Conservation (phyloP, 495 filamentous ascomycete species). For the Neurospora sp. region DNA sequence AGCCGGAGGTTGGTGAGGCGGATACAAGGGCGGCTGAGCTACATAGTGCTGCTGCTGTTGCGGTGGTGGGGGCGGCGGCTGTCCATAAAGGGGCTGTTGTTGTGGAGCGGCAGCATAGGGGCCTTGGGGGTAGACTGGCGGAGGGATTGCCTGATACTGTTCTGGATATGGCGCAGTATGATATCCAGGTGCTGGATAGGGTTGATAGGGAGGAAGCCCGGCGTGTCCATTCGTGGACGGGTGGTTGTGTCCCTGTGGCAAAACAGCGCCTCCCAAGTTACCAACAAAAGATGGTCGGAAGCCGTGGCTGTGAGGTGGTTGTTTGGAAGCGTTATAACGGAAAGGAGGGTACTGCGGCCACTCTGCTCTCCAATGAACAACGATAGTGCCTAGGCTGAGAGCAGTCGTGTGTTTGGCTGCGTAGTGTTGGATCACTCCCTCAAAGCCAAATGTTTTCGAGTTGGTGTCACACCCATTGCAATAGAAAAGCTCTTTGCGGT, state of each 20-base stretch:
- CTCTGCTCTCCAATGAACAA: constrained; percentile 67
- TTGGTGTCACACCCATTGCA: constrained; percentile 58
- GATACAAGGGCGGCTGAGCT: constrained; percentile 15
- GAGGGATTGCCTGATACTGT: constrained; percentile 18
- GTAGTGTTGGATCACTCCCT: constrained; percentile 70
- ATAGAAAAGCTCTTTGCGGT: constrained; percentile 60
- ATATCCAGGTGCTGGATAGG: constrained; percentile 31
- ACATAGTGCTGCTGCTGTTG: constrained; percentile 15
- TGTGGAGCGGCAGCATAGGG: constrained; percentile 21
- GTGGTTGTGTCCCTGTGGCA: constrained; percentile 26
- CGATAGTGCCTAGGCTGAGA: constrained; percentile 55
- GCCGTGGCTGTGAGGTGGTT: constrained; percentile 1
- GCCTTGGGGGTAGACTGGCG: constrained; percentile 19
- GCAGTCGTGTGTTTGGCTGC: constrained; percentile 65
- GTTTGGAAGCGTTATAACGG: constrained; percentile 39
- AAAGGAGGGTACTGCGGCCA: constrained; percentile 71
- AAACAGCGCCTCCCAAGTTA: constrained; percentile 1
- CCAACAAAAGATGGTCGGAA: not conserved
- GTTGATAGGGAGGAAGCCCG: constrained; percentile 22
- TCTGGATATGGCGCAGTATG: constrained; percentile 25
- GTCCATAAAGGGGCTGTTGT: constrained; percentile 24
- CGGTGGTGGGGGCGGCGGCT: not conserved
- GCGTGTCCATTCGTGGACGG: constrained; percentile 13
- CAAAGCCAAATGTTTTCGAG: constrained; percentile 58
- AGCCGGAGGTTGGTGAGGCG: constrained; percentile 11